Evolutionary conservation across 2,329 filamentous ascomycete genomes (phyloP).

Genomic region (Aspergillus novoparasiticus): DNA sequence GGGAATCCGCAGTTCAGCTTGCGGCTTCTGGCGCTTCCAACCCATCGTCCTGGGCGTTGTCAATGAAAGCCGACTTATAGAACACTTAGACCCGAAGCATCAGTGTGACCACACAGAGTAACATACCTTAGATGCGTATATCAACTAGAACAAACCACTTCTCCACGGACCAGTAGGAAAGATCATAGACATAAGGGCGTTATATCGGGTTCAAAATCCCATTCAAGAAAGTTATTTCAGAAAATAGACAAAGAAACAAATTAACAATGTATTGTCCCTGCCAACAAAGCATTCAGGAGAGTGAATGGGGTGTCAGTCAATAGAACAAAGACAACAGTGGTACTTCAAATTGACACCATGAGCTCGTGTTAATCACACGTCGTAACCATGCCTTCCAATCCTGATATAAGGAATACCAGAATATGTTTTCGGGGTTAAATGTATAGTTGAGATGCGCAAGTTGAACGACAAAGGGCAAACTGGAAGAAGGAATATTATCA

Average conservation of each 20-base stretch:
- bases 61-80: conserved; percentile 11
- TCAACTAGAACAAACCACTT: not conserved
- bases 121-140: not conserved
- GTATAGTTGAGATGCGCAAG: no score
- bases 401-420: not conserved
- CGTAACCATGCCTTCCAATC: not conserved
- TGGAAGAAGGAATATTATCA: not conserved
- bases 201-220: not conserved
- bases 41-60: conserved; percentile 25
- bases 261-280: not conserved
- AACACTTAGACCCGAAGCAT: not conserved
- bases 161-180: not conserved
- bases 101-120: not conserved
- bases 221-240: not conserved
- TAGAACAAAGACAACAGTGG: not conserved
- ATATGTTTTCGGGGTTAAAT: no score
- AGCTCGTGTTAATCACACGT: not conserved
- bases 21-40: conserved; percentile 25
- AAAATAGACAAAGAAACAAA: conserved; percentile 7
- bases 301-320: not conserved
- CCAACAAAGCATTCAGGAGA: not conserved
- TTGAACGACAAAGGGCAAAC: not conserved
- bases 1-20: conserved; percentile 34
- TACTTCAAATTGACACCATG: not conserved
- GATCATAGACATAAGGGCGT: not conserved